Conservation (phyloP, 2,329 filamentous ascomycete genomes). For the Verticillium isaacii region DNA sequence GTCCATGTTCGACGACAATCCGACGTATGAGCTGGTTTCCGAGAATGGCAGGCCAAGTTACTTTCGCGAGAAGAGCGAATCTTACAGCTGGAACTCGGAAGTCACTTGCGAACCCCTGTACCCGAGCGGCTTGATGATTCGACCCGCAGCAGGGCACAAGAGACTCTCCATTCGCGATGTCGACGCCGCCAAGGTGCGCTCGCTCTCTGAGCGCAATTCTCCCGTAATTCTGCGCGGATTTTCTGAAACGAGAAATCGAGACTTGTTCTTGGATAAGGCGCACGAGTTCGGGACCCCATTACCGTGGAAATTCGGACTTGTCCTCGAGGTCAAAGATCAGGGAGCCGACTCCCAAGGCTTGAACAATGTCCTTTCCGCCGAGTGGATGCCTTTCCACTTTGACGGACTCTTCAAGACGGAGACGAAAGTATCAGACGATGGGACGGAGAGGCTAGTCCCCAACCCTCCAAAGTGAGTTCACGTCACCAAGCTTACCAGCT, state of each 20-base stretch:
- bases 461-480: constrained; percentile 34
- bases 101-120: constrained; percentile 42
- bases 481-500: background rate
- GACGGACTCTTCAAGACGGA: constrained; percentile 52
- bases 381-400: constrained; percentile 54
- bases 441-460: constrained; percentile 33
- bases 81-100: constrained; percentile 37
- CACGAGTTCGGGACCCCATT: constrained; percentile 41
- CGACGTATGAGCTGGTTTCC: constrained; percentile 38
- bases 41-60: constrained; percentile 40
- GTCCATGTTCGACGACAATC: constrained; percentile 32
- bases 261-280: constrained; percentile 39
- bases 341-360: constrained; percentile 35
- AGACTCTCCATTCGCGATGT: constrained; percentile 35
- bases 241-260: constrained; percentile 36
- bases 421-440: constrained; percentile 30
- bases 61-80: constrained; percentile 42
- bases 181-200: constrained; percentile 37
- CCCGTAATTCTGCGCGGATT: constrained; percentile 51
- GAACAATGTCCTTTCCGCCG: constrained; percentile 49
- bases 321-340: constrained; percentile 46
- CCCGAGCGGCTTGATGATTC: constrained; percentile 36
- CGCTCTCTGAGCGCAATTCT: constrained; percentile 43
- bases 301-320: constrained; percentile 48
- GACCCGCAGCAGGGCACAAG: constrained; percentile 24